A percentile compares a stretch with the other conserved stretches of the same genome.
phyloP scores from a whole-genome alignment of 768 basidiomycete species.

The Leccinum fibrillosum region DNA sequence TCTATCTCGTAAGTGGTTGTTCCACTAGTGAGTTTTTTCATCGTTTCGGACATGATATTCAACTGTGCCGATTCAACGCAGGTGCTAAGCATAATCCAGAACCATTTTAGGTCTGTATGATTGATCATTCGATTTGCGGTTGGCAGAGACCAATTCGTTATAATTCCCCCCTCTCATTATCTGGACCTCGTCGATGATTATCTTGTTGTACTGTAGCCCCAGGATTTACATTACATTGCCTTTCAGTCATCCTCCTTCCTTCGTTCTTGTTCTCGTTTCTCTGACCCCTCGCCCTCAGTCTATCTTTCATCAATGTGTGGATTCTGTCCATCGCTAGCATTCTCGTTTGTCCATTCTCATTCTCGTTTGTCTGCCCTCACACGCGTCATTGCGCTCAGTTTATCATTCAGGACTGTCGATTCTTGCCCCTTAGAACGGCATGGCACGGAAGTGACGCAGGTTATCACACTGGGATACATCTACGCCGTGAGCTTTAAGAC shows the following conservation, averaged over 20 bases:
- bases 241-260: background rate
- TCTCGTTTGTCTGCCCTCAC: background rate
- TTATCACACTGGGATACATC: background rate
- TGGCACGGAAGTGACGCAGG: background rate
- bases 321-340: background rate
- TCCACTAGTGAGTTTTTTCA: background rate
- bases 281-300: background rate
- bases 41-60: background rate
- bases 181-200: background rate
- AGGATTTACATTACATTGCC: background rate
- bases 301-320: background rate
- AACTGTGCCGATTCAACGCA: background rate
- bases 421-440: background rate
- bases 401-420: background rate
- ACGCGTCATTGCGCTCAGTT: background rate
- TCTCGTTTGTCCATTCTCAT: background rate
- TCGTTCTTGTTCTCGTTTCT: background rate
- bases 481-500: background rate
- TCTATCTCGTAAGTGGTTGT: background rate
- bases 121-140: background rate
- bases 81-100: background rate
- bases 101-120: background rate
- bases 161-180: background rate
- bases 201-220: background rate
- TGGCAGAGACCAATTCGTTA: background rate